Conservation (phyloP, 1,284 basidiomycete species). For the Leucoagaricus sp. region DNA sequence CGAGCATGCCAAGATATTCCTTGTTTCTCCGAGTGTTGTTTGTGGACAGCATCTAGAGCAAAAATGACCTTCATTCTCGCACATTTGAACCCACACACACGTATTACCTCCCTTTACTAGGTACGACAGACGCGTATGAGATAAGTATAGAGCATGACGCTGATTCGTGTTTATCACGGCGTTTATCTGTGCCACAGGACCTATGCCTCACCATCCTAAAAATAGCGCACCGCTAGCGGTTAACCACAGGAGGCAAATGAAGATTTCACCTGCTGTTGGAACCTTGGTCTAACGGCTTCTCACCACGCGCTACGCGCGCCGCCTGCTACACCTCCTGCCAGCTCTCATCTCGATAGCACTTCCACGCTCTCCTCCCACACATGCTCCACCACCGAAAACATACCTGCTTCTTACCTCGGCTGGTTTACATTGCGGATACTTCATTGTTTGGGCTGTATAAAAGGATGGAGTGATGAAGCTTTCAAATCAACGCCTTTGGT, state of each 20-base stretch:
- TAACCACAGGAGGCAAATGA: background rate
- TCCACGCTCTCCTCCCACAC: constrained; percentile 1
- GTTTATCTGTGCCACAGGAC: background rate
- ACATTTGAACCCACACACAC: background rate
- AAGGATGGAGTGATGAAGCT: background rate
- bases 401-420: background rate
- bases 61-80: background rate
- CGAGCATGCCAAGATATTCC: background rate
- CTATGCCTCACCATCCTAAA: background rate
- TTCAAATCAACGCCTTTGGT: constrained; percentile 2
- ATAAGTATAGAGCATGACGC: too few relatives aligned
- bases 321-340: background rate
- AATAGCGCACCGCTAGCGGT: background rate
- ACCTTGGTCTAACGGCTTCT: background rate
- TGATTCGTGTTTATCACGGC: background rate
- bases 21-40: background rate
- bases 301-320: background rate
- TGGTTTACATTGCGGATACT: background rate
- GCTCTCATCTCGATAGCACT: background rate
- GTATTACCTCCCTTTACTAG: background rate
- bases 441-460: constrained; percentile 4
- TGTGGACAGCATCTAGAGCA: background rate
- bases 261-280: background rate
- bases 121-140: background rate
- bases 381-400: background rate